Evolutionary conservation across 495 filamentous ascomycete genomes (phyloP).

Genomic region (Chaetomium cochliodes): DNA sequence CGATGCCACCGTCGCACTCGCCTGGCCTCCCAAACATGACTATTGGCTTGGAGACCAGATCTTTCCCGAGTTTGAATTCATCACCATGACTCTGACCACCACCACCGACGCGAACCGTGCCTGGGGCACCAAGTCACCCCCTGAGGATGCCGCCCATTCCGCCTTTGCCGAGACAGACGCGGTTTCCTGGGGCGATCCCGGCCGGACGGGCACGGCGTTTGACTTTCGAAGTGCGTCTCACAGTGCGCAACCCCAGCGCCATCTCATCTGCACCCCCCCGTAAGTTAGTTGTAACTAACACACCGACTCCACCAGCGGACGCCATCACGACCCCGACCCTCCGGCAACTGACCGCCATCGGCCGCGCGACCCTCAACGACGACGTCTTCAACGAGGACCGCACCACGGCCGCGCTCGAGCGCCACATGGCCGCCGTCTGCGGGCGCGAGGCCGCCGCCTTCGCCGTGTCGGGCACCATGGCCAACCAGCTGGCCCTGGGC

Average conservation of each 20-base stretch:
- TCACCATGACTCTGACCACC: background rate
- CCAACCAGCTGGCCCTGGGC: conserved; percentile 1
- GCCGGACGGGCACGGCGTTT: background rate
- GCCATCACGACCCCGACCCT: background rate
- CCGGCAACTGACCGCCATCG: background rate
- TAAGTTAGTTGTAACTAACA: background rate
- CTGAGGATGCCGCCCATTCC: background rate
- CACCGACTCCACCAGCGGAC: background rate
- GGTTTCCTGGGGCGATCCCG: background rate
- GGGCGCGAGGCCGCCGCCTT: background rate
- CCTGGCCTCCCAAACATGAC: background rate
- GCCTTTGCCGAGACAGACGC: background rate
- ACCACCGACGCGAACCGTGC: background rate
- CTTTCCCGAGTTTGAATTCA: background rate
- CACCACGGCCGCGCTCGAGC: background rate
- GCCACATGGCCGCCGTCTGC: background rate
- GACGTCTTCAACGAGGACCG: background rate
- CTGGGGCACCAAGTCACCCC: background rate
- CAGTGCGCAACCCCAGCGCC: background rate
- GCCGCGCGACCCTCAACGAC: conserved; percentile 2
- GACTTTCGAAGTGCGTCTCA: conserved; percentile 1
- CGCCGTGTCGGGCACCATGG: conserved; percentile 5
- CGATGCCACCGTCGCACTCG: background rate
- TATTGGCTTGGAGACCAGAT: background rate
- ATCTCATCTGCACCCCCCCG: too few species aligned